Base-by-base conservation (phyloP, 2,329 filamentous ascomycete genomes). In the Calonectria naviculata region DNA sequence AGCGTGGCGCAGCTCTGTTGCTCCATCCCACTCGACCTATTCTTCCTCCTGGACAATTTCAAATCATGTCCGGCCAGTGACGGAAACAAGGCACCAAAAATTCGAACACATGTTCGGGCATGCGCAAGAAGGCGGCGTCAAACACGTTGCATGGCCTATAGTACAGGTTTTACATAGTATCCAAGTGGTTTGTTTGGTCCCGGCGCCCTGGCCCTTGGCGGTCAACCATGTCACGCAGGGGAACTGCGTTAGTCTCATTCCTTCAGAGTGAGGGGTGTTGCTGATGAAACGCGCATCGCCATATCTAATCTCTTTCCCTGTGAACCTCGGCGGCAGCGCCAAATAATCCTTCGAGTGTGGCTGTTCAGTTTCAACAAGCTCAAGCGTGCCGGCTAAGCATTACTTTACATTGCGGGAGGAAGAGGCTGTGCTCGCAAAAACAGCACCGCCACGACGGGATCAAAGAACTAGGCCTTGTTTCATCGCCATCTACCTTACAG, bases 271-370 rank as follows among this genome's bases (percentile, higher is more conserved):
- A 60, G 24, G 44, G 52, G 54, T 52, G 49, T 24, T 34, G 28
- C 29, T 41, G 46, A 65, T 71, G 67, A 73, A 73, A 68, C 67
- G 49, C 65, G 58, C 49, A 41, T 60, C 54, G 58, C 56, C 65
- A 66, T 54, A 28, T 67, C 46, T 42, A 64, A 70, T 72, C 56
- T 72, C 68, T 62, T 66, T 64, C 49, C 42, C 24, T 58, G 42
- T 47, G 15, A 47, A 46, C 54, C 36, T 67, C 47, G 12, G 52
- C 54, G 54, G 60, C 63, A 56, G 56, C 67, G 63, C 62, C 67
- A 70, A 72, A 70, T 70, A 64, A 70, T 72, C 70, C 62, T 70
- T 63, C 67, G 15, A 69, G 67, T 47, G 69, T 72, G 66, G 70
- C 70, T 65, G 66, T 71, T 54, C 66, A 24, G 66, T 65, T 65